These are phyloP conservation scores for Cyberlindnera xylosilytica DNA, from an alignment of 805 yeast genomes.

Conservation along the genomic window DNA sequence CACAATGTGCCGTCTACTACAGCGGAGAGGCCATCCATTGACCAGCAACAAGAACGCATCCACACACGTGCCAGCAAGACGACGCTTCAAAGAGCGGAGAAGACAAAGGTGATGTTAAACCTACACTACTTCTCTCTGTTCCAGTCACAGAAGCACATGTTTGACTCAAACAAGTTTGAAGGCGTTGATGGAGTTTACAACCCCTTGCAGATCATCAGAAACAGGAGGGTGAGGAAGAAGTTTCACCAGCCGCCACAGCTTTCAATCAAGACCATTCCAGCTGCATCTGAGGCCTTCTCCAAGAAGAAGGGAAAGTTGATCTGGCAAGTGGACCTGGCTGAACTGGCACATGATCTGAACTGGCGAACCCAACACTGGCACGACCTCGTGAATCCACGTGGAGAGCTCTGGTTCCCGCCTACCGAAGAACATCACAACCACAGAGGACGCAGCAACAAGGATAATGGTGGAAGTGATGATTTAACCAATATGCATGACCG, in stretches of 20 bases:
- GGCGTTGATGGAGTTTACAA: conserved; percentile 71
- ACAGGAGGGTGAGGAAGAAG: conserved; percentile 56
- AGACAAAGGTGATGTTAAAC: conserved; percentile 39
- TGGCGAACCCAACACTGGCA: conserved; percentile 60
- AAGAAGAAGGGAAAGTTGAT: conserved; percentile 42
- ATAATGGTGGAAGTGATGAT: not conserved
- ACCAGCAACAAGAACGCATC: conserved; percentile 17
- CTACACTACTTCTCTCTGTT: conserved; percentile 24
- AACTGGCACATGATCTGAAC: conserved; percentile 49
- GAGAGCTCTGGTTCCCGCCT: conserved; percentile 50
- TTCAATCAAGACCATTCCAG: conserved; percentile 47
- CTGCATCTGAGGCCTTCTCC: conserved; percentile 65
- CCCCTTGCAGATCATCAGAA: conserved; percentile 79
- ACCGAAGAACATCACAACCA: conserved; percentile 4
- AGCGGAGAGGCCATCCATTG: conserved; percentile 20
- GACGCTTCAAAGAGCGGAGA: conserved; percentile 45
- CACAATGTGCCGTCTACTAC: conserved; percentile 34
- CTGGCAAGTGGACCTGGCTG: conserved; percentile 67
- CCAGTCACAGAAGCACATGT: conserved; percentile 18
- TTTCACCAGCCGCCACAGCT: conserved; percentile 46
- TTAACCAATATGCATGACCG: conserved; percentile 21
- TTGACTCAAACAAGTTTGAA: conserved; percentile 20
- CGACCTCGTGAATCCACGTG: conserved; percentile 43
- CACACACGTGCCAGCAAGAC: conserved; percentile 28
- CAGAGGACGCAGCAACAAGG: conserved; percentile 8